Evolutionary conservation across 306 rosid genomes (phyloP).

Genomic region (Phaseolus lunatus): DNA sequence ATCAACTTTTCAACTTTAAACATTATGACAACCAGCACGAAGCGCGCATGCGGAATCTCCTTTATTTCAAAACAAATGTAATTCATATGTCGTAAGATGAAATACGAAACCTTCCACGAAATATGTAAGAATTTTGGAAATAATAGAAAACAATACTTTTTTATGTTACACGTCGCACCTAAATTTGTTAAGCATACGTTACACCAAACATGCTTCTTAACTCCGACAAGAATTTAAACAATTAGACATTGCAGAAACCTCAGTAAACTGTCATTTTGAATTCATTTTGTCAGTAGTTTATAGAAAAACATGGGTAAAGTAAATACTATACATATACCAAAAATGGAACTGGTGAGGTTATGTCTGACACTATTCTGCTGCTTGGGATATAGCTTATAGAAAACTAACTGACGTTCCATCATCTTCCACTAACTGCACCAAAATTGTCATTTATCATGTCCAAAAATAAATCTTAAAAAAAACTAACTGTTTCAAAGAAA

Average conservation of each 20-base stretch:
- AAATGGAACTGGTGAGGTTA: conserved; percentile 18
- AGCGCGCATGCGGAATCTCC: neutral
- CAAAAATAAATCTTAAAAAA: conserved; percentile 25
- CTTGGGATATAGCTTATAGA: neutral
- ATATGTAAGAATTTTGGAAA: conserved; percentile 1
- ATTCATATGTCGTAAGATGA: neutral
- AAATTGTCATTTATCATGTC: conserved; percentile 21
- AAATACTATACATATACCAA: conserved; percentile 34
- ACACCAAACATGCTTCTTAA: neutral
- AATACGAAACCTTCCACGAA: neutral
- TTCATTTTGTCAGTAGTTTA: conserved; percentile 21
- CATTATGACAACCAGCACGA: conserved; percentile 8
- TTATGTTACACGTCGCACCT: neutral
- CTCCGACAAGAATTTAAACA: neutral
- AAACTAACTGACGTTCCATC: neutral
- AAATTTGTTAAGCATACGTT: neutral
- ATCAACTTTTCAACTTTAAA: conserved; percentile 15
- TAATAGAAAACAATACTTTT: neutral
- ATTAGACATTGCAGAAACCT: neutral
- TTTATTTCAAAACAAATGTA: neutral
- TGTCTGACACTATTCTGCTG: neutral
- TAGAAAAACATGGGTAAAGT: conserved; percentile 1
- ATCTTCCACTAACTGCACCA: conserved; percentile 36
- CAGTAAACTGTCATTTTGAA: conserved; percentile 8
- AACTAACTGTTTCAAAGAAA: conserved; percentile 28